A percentile compares a stretch with the other conserved stretches of the same genome.
Evolutionary conservation across 768 basidiomycete genomes (phyloP).

Genomic region (Leccinum longicurvipes): DNA sequence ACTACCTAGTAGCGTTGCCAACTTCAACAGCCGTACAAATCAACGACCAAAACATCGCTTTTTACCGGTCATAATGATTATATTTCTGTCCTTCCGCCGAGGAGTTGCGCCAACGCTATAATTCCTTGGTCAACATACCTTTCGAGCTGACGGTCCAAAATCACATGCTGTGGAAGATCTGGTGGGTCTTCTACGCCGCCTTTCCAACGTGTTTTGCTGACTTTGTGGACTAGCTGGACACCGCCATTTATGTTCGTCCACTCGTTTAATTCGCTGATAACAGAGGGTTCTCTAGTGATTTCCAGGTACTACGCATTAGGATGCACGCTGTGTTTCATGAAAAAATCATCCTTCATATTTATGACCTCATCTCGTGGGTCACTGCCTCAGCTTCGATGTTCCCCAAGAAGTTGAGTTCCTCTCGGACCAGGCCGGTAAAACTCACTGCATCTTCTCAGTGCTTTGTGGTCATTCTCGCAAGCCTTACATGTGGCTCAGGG

Average conservation of each 20-base stretch:
- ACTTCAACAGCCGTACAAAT: background rate
- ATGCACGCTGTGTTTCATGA: background rate
- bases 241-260: background rate
- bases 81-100: background rate
- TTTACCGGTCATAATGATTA: background rate
- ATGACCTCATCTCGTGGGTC: background rate
- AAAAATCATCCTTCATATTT: background rate
- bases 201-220: background rate
- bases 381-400: background rate
- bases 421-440: background rate
- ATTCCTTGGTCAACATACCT: background rate
- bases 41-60: background rate
- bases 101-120: background rate
- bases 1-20: background rate
- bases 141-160: background rate
- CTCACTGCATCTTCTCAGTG: background rate
- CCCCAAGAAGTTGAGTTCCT: background rate
- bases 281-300: background rate
- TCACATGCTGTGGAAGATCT: background rate
- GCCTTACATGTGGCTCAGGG: background rate
- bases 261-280: background rate
- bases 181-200: background rate
- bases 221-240: background rate
- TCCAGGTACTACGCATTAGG: background rate
- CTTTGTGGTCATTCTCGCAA: background rate